Conservation (phyloP, 2,329 filamentous ascomycete genomes). For the Hysterium pulicare region DNA sequence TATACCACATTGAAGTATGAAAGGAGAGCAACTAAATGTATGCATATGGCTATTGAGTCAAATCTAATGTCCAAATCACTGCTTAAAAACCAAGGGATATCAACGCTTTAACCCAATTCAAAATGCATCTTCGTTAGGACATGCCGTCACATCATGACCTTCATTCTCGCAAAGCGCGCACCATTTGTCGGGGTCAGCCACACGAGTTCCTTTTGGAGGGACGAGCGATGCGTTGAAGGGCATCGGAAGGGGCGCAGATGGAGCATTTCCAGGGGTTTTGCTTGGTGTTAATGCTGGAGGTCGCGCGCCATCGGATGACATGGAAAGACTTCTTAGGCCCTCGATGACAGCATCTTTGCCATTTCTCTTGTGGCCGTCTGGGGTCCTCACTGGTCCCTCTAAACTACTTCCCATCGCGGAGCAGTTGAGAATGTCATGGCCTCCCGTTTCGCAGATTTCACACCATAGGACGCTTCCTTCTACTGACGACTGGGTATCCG, state of each 20-base stretch:
- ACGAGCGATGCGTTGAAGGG: slow-evolving; percentile 33
- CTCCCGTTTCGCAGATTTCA: slow-evolving; percentile 88
- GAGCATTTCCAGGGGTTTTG: slow-evolving; percentile 33
- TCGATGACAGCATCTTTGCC: slow-evolving; percentile 32
- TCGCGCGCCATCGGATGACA: slow-evolving; percentile 27
- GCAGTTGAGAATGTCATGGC: slow-evolving; percentile 92
- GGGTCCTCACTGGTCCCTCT: slow-evolving; percentile 14
- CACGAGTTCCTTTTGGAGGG: slow-evolving; percentile 29
- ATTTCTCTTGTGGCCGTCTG: slow-evolving; percentile 17
- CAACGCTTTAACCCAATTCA: slow-evolving; percentile 14
- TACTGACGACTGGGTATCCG: slow-evolving; percentile 56
- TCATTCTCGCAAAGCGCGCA: slow-evolving; percentile 95
- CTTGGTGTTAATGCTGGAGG: slow-evolving; percentile 28
- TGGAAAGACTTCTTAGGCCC: slow-evolving; percentile 30
- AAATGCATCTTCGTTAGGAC: slow-evolving; percentile 80
- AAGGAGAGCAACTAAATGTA: no score
- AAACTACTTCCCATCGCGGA: slow-evolving; percentile 73
- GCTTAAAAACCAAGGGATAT: slow-evolving; percentile 7
- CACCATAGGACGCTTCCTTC: slow-evolving; percentile 76
- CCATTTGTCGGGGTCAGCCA: slow-evolving; percentile 78
- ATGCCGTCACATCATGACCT: slow-evolving; percentile 93
- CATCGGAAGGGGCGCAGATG: slow-evolving; percentile 32
- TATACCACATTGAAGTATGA: no score
- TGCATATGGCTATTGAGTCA: no score
- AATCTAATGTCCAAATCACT: no score